These are phyloP conservation scores for Hymenoscyphus scutula DNA, from an alignment of 2,329 filamentous ascomycete species.

Conservation along the genomic window DNA sequence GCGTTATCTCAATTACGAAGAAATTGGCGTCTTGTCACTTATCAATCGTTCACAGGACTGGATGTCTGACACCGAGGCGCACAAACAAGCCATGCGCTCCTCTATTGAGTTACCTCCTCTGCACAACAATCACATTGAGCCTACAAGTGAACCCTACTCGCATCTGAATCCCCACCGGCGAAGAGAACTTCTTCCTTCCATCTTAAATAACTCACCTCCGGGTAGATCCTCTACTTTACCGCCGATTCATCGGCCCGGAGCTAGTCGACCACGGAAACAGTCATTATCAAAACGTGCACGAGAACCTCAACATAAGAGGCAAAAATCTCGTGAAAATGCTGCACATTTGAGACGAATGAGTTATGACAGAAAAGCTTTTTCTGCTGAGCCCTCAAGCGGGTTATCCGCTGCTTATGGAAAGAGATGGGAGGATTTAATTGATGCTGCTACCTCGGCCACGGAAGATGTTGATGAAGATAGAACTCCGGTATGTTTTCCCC, in stretches of 20 bases:
- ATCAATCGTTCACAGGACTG: slow-evolving; percentile 53
- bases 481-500: slow-evolving; percentile 68
- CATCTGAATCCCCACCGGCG: slow-evolving; percentile 59
- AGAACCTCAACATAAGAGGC: slow-evolving; percentile 76
- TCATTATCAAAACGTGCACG: slow-evolving; percentile 79
- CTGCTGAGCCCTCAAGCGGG: slow-evolving; percentile 70
- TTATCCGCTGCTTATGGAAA: slow-evolving; percentile 65
- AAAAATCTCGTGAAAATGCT: slow-evolving; percentile 66
- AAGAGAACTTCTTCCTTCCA: slow-evolving; percentile 78
- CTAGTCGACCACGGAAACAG: slow-evolving; percentile 75
- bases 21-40: slow-evolving; percentile 9
- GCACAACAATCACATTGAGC: slow-evolving; percentile 53
- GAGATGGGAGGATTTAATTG: slow-evolving; percentile 94
- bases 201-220: slow-evolving; percentile 76
- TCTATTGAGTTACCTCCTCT: slow-evolving; percentile 74
- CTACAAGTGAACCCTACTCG: slow-evolving; percentile 65
- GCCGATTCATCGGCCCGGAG: slow-evolving; percentile 73
- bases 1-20: slow-evolving; percentile 39
- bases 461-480: slow-evolving; percentile 89
- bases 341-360: slow-evolving; percentile 64
- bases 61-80: slow-evolving; percentile 68
- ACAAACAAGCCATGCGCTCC: slow-evolving; percentile 56
- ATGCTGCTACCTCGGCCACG: slow-evolving; percentile 88
- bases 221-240: slow-evolving; percentile 86
- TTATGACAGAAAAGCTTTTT: slow-evolving; percentile 78